Evolutionary conservation across 1,284 basidiomycete genomes (phyloP).

Genomic region (Apiotrichum sp.): DNA sequence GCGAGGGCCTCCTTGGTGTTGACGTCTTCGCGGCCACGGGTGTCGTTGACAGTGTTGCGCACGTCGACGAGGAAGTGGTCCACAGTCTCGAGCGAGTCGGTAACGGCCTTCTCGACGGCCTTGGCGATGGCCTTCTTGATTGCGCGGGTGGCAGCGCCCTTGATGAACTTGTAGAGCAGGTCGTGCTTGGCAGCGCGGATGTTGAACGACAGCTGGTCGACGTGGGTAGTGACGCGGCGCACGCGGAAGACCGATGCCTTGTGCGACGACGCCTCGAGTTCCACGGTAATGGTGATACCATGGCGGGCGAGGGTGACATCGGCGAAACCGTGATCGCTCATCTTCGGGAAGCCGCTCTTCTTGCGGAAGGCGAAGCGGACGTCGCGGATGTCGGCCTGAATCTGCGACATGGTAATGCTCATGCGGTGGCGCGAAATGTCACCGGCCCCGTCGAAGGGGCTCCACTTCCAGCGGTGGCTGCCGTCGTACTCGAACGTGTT

Average conservation of each 20-base stretch:
- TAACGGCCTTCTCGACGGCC: conserved; percentile 70
- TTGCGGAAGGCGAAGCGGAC: conserved; percentile 73
- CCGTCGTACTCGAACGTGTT: conserved; percentile 72
- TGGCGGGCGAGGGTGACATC: conserved; percentile 80
- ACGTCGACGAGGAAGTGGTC: conserved; percentile 64
- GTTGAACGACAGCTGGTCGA: conserved; percentile 77
- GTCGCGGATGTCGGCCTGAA: conserved; percentile 91
- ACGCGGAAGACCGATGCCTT: conserved; percentile 38
- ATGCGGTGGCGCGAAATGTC: conserved; percentile 61
- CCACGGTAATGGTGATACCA: conserved; percentile 49
- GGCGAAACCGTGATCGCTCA: conserved; percentile 83
- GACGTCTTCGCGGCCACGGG: conserved; percentile 55
- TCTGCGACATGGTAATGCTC: conserved; percentile 67
- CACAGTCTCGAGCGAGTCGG: conserved; percentile 69
- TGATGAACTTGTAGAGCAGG: conserved; percentile 65
- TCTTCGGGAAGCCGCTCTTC: conserved; percentile 50
- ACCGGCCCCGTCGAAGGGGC: conserved; percentile 59
- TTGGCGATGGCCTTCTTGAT: conserved; percentile 88
- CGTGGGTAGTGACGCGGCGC: conserved; percentile 49
- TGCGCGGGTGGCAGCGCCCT: conserved; percentile 51
- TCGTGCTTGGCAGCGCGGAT: conserved; percentile 91
- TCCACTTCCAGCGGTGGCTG: conserved; percentile 77
- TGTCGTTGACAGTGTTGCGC: conserved; percentile 57
- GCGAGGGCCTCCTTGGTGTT: conserved; percentile 60
- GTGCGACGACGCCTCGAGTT: conserved; percentile 45